Conservation (phyloP, 257 asterid genomes). For the Henckelia pumila region DNA sequence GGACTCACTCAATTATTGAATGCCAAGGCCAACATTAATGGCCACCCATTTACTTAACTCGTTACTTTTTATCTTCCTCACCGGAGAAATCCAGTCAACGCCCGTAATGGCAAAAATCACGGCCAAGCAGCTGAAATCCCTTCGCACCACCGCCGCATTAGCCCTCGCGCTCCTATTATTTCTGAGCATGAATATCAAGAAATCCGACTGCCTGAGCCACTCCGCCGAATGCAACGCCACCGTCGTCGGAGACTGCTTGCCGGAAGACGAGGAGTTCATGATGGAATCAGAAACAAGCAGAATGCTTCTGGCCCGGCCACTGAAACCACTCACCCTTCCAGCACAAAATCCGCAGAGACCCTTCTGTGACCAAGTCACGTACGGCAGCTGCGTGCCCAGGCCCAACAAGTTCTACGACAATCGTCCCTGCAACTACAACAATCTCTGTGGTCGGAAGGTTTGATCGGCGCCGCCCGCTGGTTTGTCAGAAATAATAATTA, state of each 20-base stretch:
- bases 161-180: neutral
- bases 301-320: neutral
- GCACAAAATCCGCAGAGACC: rapidly evolving
- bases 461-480: too few species aligned
- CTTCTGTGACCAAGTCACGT: neutral
- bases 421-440: too few species aligned
- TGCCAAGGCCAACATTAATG: too few species aligned
- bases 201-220: neutral
- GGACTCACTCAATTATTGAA: too few species aligned
- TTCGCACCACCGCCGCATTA: neutral
- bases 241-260: conserved; percentile 19
- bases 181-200: neutral
- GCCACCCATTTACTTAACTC: too few species aligned
- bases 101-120: too few species aligned
- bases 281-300: conserved; percentile 29
- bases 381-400: neutral
- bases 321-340: rapidly evolving
- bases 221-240: conserved; percentile 12
- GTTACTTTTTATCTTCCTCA: too few species aligned
- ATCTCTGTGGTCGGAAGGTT: too few species aligned
- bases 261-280: conserved; percentile 17
- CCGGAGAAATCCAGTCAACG: neutral
- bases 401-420: too few species aligned
- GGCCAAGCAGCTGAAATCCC: too few species aligned
- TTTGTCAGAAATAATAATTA: too few species aligned